These are phyloP conservation scores for Endocalyx cinctus DNA, from an alignment of 2,329 filamentous ascomycete species.

Conservation along the genomic window DNA sequence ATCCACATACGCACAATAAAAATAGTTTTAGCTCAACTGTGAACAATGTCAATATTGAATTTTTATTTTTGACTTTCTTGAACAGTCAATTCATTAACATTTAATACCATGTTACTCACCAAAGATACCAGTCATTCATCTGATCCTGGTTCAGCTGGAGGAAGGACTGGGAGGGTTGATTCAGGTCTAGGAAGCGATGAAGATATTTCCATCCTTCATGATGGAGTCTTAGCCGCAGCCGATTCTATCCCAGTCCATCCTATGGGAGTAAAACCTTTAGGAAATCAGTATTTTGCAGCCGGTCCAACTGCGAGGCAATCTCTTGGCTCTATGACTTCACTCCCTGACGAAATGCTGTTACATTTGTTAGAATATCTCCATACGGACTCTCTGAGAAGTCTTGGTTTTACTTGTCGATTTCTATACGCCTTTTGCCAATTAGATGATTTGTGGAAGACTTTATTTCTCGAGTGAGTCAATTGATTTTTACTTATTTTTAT, in stretches of 20 bases:
- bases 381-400: slow-evolving; percentile 50
- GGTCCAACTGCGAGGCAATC: slow-evolving; percentile 61
- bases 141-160: no score
- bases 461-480: slow-evolving; percentile 75
- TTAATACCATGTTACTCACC: slow-evolving; percentile 19
- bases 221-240: no score
- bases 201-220: no score
- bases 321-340: slow-evolving; percentile 59
- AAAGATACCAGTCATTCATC: slow-evolving; percentile 14
- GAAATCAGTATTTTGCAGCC: slow-evolving; percentile 71
- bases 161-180: no score
- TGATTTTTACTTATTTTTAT: no score
- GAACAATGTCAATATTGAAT: no score
- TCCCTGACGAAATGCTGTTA: slow-evolving; percentile 79
- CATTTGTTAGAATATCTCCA: slow-evolving; percentile 73
- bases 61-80: no score
- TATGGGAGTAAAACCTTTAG: slow-evolving; percentile 77
- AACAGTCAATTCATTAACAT: slow-evolving; percentile 4
- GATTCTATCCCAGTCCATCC: slow-evolving; percentile 70
- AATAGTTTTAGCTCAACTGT: no score
- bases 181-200: no score
- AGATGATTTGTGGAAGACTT: slow-evolving; percentile 84
- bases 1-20: no score
- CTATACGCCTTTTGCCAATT: slow-evolving; percentile 78
- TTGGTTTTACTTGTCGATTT: slow-evolving; percentile 79